Percentiles rank a stretch among this genome's conserved stretches.
These are phyloP conservation scores for Lactarius hengduanensis DNA, from an alignment of 768 basidiomycete genomes.

Conservation along the genomic window DNA sequence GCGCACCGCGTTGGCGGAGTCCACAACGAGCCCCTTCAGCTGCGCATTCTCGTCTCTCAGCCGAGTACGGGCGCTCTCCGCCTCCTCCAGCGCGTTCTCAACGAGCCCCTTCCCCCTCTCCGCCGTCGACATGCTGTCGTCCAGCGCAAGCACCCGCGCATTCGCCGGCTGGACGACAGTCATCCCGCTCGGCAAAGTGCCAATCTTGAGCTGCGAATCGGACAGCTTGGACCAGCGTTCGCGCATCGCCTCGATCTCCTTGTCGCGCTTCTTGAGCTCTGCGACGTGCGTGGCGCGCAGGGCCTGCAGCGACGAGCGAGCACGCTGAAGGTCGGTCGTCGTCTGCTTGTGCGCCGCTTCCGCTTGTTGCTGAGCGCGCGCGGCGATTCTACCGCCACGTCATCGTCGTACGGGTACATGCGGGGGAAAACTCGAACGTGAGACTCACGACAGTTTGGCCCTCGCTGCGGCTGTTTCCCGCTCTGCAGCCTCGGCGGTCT, in stretches of 20 bases:
- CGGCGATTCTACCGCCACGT: slow-evolving; percentile 40
- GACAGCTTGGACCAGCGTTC: slow-evolving; percentile 74
- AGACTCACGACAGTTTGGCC: slow-evolving; percentile 64
- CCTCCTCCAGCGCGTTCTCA: slow-evolving; percentile 70
- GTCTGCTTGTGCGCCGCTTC: slow-evolving; percentile 73
- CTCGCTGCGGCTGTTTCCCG: slow-evolving; percentile 75
- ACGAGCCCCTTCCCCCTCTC: slow-evolving; percentile 55
- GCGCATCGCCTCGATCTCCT: slow-evolving; percentile 68
- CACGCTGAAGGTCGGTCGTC: slow-evolving; percentile 64
- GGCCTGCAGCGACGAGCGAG: slow-evolving; percentile 64
- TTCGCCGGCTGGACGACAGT: slow-evolving; percentile 49
- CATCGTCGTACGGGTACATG: background rate
- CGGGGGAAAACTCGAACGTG: background rate
- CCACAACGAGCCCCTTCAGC: slow-evolving; percentile 59
- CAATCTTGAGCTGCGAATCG: slow-evolving; percentile 64
- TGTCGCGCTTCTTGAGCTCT: slow-evolving; percentile 80
- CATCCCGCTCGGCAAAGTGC: slow-evolving; percentile 35
- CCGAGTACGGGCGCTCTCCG: slow-evolving; percentile 61
- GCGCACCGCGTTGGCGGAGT: slow-evolving; percentile 65
- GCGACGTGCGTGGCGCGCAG: slow-evolving; percentile 64
- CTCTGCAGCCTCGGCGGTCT: slow-evolving; percentile 69
- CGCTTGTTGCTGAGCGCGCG: slow-evolving; percentile 53
- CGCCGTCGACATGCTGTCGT: slow-evolving; percentile 36
- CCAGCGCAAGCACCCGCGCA: slow-evolving; percentile 39
- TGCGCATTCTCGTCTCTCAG: slow-evolving; percentile 64